These are phyloP conservation scores for Phytophthora sp. DNA, from an alignment of 352 stramenopile genomes.

Conservation along the genomic window DNA sequence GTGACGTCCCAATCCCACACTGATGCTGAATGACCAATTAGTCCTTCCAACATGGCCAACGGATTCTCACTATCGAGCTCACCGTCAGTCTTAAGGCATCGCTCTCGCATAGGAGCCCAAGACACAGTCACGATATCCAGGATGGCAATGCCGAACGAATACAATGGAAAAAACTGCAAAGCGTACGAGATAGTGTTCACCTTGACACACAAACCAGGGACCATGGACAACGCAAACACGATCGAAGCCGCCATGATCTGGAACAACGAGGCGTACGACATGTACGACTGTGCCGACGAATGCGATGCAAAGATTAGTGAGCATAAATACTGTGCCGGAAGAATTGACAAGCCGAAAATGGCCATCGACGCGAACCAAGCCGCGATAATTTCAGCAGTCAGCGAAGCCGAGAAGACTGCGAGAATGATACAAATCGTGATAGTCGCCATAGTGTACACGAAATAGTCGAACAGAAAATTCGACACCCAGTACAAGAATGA, in stretches of 20 bases:
- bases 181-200: conserved; percentile 47
- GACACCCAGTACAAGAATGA: conserved; percentile 75
- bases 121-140: conserved; percentile 63
- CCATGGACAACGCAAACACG: conserved; percentile 53
- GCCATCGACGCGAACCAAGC: conserved; percentile 46
- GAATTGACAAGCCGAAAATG: conserved; percentile 55
- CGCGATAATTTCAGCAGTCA: conserved; percentile 43
- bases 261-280: conserved; percentile 75
- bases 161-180: conserved; percentile 67
- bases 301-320: conserved; percentile 78
- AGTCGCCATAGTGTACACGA: conserved; percentile 44
- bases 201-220: conserved; percentile 59
- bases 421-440: conserved; percentile 43
- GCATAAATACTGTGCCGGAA: conserved; percentile 71
- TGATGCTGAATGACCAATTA: background rate
- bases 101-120: conserved; percentile 44
- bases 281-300: conserved; percentile 80
- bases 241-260: conserved; percentile 65
- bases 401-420: conserved; percentile 42
- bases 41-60: conserved; percentile 24
- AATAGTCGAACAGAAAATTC: conserved; percentile 73
- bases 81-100: conserved; percentile 43
- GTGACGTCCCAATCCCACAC: conserved; percentile 67
- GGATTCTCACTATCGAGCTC: conserved; percentile 25
- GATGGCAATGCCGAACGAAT: conserved; percentile 54